Percentiles rank a stretch among this genome's conserved stretches.
These are phyloP conservation scores for Xylariaceae sp. DNA, from an alignment of 2,329 filamentous ascomycete species.

Conservation along the genomic window DNA sequence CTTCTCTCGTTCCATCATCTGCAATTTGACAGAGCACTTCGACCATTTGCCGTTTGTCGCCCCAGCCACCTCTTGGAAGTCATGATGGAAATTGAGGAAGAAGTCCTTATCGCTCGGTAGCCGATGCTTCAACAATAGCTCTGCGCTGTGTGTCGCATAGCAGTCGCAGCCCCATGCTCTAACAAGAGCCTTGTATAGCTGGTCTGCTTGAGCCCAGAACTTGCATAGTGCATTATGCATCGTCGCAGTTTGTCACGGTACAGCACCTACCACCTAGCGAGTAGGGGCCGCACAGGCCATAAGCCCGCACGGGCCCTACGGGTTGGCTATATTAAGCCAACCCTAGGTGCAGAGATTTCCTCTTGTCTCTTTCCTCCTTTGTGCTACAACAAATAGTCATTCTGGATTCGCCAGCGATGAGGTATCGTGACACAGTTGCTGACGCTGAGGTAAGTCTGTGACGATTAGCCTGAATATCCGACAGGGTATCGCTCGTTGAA, in stretches of 20 bases:
- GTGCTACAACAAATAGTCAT: too few relatives aligned
- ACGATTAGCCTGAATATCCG: background rate
- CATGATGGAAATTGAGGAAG: background rate
- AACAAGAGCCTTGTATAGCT: slow-evolving; percentile 20
- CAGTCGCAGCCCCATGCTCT: slow-evolving; percentile 24
- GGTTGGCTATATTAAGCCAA: too few relatives aligned
- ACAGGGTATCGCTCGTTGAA: slow-evolving; percentile 2
- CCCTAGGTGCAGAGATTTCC: too few relatives aligned
- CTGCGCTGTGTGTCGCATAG: slow-evolving; percentile 18
- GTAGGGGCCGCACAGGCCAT: too few relatives aligned
- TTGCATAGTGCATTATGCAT: slow-evolving; percentile 17
- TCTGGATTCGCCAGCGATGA: too few relatives aligned
- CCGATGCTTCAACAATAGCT: slow-evolving; percentile 20
- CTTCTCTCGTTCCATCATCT: background rate
- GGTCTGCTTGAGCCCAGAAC: slow-evolving; percentile 25
- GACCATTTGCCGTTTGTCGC: background rate
- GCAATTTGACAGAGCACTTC: background rate
- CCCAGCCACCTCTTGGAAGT: background rate
- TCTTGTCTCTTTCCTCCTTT: too few relatives aligned
- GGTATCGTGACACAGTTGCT: too few relatives aligned
- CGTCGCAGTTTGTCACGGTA: too few relatives aligned
- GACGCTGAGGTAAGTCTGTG: slow-evolving; percentile 2
- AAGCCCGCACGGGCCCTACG: too few relatives aligned
- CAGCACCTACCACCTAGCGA: too few relatives aligned
- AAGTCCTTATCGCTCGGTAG: slow-evolving; percentile 1